Conservation (phyloP, 805 yeast species). For the Suhomyces kilbournensis region DNA sequence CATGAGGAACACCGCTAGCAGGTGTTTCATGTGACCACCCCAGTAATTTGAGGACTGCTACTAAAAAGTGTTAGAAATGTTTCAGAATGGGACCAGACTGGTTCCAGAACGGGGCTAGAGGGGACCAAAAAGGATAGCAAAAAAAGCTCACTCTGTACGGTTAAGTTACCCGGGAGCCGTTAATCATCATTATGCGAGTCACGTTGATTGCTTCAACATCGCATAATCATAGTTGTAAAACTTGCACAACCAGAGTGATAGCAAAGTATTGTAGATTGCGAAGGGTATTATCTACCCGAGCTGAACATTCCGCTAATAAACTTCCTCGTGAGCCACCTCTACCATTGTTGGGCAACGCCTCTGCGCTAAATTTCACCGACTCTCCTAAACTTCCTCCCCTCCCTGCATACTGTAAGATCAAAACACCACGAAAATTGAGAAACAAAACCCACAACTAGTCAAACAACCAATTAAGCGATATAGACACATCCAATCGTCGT, state of each 20-base stretch:
- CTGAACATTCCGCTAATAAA: neutral
- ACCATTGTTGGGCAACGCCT: neutral
- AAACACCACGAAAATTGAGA: slow-evolving; percentile 1
- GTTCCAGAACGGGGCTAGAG: neutral
- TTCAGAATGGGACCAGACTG: neutral
- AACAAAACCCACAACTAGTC: neutral
- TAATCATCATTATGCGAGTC: neutral
- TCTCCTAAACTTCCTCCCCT: neutral
- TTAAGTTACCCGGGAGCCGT: neutral
- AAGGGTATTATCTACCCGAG: neutral
- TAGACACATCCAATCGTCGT: neutral
- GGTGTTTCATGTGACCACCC: neutral
- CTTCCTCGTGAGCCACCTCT: neutral
- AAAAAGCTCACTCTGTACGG: neutral
- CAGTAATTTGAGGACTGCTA: neutral
- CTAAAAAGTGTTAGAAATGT: neutral
- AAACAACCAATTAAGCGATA: neutral
- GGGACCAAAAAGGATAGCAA: neutral
- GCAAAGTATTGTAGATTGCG: neutral
- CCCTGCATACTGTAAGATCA: slow-evolving; percentile 2
- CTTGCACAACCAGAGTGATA: neutral
- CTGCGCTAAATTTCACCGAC: neutral
- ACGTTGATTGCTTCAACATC: neutral
- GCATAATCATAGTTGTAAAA: neutral
- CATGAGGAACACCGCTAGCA: neutral